phyloP scores from a whole-genome alignment of 495 filamentous ascomycete genomes.

The Trichocladium uniseriatum region DNA sequence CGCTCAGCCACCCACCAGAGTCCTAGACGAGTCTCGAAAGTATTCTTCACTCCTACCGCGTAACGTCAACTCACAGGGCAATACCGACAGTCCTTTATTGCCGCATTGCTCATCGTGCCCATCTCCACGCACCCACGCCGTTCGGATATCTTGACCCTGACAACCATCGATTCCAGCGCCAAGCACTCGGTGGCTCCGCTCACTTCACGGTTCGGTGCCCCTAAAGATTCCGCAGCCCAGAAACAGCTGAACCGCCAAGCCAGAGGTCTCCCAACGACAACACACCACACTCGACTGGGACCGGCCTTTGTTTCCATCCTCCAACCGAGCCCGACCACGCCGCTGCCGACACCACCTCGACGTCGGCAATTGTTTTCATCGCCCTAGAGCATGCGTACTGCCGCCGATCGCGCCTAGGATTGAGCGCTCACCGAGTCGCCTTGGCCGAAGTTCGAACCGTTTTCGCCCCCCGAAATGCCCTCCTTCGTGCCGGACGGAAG shows the following conservation, averaged over 20 bases:
- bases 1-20: not conserved
- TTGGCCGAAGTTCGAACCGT: not conserved
- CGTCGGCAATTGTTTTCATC: not conserved
- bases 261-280: not conserved
- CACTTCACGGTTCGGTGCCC: not conserved
- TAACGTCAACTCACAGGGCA: not conserved
- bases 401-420: constrained; percentile 6
- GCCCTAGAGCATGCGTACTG: constrained; percentile 18
- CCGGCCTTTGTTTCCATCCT: not conserved
- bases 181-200: not conserved
- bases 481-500: constrained; percentile 47
- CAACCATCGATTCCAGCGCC: not conserved
- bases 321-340: not conserved
- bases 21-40: not conserved
- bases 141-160: not conserved
- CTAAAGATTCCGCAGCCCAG: not conserved
- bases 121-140: not conserved
- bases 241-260: constrained; percentile 3
- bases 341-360: not conserved
- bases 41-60: not conserved
- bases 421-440: constrained; percentile 9
- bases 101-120: not conserved
- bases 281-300: not conserved
- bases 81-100: not conserved
- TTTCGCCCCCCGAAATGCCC: constrained; percentile 41